Conservation (phyloP, 208 protist genomes). For the Leishmania tropica region DNA sequence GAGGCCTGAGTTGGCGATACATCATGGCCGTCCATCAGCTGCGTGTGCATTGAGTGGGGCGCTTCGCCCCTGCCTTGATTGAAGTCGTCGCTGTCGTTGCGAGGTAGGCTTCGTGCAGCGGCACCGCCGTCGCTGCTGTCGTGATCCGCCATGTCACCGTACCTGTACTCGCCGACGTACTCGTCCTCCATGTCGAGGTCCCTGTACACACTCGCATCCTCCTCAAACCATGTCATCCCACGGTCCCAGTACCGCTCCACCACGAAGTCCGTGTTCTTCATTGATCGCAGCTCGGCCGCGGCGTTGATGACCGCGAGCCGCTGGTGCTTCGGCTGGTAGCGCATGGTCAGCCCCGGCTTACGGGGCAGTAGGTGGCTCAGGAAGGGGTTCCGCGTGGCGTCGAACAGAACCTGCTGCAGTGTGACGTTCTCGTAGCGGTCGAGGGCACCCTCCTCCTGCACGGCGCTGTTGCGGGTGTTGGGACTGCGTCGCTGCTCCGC, state of each 20-base stretch:
- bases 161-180: constrained; percentile 1
- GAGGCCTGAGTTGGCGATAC: neutral
- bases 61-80: neutral
- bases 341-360: constrained; percentile 34
- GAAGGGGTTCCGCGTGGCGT: constrained; percentile 46
- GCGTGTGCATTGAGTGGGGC: neutral
- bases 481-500: constrained; percentile 11
- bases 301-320: constrained; percentile 59
- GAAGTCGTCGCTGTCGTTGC: neutral
- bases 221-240: constrained; percentile 62
- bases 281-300: constrained; percentile 47
- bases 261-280: constrained; percentile 56
- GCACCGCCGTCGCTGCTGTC: neutral
- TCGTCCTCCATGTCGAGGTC: constrained; percentile 8
- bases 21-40: neutral
- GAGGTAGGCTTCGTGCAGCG: neutral
- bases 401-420: constrained; percentile 29
- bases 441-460: constrained; percentile 37
- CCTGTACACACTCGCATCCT: constrained; percentile 25
- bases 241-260: constrained; percentile 84
- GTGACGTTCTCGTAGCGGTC: constrained; percentile 47
- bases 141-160: neutral
- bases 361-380: constrained; percentile 56
- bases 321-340: constrained; percentile 82
- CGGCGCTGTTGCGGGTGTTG: constrained; percentile 3